Base-by-base conservation (phyloP, 306 rosid genomes). In the Hippophae gyantsensis region DNA sequence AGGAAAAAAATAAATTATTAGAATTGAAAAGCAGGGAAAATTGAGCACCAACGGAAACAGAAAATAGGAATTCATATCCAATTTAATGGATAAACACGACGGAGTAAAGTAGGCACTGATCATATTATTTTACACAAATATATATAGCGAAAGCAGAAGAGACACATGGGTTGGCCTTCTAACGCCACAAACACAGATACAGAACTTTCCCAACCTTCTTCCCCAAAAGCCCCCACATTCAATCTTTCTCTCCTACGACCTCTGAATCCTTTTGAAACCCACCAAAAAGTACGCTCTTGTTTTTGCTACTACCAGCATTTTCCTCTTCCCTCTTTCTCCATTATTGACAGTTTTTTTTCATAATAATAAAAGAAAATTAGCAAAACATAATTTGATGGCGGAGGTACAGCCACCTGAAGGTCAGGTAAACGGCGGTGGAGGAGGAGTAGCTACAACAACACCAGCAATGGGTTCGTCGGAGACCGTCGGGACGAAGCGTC, bases 401-500 rank as follows among this genome's bases (percentile, higher is more conserved):
- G 95, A 86, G 66, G 72, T 82, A 67, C 94, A 82, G 62, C 86
- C 86, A 45, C 88, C 83, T 65, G 90, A 79, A 56, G 48, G 51
- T 8, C 81, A 78, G 48, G 52, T 76, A 10, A 89, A 83, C 76
- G 88, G 85, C 68, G 80, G 61, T 9, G 78, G 81, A 12, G 60
- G 59, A 43, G 47, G 61, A 6, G 69, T 61, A 6, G 63, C 49
- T 27, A 56, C 51, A 7, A 50, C 6, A 53, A 57, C 72, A 48
- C 75, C 76, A 32, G 58, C 67, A 71, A 43, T 61, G 51, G 72
- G 61, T 54, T 49, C 98, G 3, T 52, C 68, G 13, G 99, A 85
- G 62, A 68, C 87, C 27, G 68, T 85, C 13, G 95, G 75, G 60
- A 69, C 93, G 14, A 92, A 88, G 84, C 92, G 99, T 0, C 97